phyloP scores from a whole-genome alignment of 768 basidiomycete species.

The Serendipita vermifera region DNA sequence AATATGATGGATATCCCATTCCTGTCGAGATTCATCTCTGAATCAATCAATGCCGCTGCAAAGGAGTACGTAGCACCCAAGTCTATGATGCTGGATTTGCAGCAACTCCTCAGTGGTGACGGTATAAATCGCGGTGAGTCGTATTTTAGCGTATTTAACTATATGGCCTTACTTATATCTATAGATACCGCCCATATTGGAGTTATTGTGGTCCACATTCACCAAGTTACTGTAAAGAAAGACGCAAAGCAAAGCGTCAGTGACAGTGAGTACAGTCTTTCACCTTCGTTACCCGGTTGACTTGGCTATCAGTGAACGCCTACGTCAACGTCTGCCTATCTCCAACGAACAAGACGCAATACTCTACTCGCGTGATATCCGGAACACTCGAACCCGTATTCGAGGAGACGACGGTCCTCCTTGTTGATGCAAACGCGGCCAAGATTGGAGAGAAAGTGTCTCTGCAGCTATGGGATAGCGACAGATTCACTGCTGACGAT shows the following conservation, averaged over 20 bases:
- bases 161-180: neutral
- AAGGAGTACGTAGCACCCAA: slow-evolving; percentile 11
- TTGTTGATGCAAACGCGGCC: slow-evolving; percentile 6
- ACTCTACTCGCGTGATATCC: slow-evolving; percentile 8
- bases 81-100: slow-evolving; percentile 7
- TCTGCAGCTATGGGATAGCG: slow-evolving; percentile 10
- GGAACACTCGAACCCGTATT: slow-evolving; percentile 7
- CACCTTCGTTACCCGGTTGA: neutral
- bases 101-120: slow-evolving; percentile 10
- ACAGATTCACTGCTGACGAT: slow-evolving; percentile 11
- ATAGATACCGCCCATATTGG: slow-evolving; percentile 10
- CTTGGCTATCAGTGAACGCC: neutral
- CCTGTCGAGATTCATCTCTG: neutral
- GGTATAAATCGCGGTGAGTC: slow-evolving; percentile 5
- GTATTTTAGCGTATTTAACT: neutral
- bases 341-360: slow-evolving; percentile 8
- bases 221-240: slow-evolving; percentile 5
- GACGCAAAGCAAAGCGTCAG: neutral
- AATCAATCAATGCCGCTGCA: slow-evolving; percentile 10
- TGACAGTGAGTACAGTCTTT: neutral
- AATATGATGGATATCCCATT: slow-evolving; percentile 1
- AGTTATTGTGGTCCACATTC: slow-evolving; percentile 10
- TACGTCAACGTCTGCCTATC: slow-evolving; percentile 10
- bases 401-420: slow-evolving; percentile 9
- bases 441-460: slow-evolving; percentile 8